Base-by-base conservation (phyloP, 306 rosid species). In the Abrus precatorius region DNA sequence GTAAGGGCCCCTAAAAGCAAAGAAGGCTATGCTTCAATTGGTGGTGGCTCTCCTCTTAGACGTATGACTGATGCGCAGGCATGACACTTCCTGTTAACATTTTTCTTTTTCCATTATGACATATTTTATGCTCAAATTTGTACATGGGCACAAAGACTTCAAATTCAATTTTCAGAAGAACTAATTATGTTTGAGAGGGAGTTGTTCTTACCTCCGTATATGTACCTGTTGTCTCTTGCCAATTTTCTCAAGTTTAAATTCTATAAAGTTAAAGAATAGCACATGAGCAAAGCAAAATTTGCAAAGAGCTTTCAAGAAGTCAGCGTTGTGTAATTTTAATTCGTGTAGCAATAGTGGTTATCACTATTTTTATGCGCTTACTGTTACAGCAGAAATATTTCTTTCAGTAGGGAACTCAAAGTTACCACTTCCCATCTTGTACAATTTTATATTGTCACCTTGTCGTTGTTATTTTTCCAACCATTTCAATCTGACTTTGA, bases 1-100 rank as follows among this genome's bases (percentile, higher is more conserved):
- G 60, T 77, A 60, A 87, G 98, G 79, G 94, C 97, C n/a, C 93
- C 98, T 2, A 93, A 93, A 85, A 91, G 97, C 86, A 93, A 86
- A 86, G 98, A 93, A 85, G 98, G 98, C 83, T 93, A 93, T 79
- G 98, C 98, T 60, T 84, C 98, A 62, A 93, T 93, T 77, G 98
- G 98, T 13, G 98, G 98, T 32, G 98, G 98, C 69, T 93, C 98
- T 83, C 98, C 98, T 80, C 89, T 93, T 36, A 88, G 97, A 59
- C 85, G 82, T 28, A 91, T 93, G 67, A 93, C 98, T 76, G 97
- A 93, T 77, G 95, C 87, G 41, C 98, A 93, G 95, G 98, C 89
- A 89, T 71, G 86, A 38, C 32, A 3, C 55, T 20, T 79, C 41
- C 55, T 61, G 38, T 41, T 56, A 40, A 10, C 40, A 20, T 65